These are phyloP conservation scores for Fusarium sp. DNA, from an alignment of 2,329 filamentous ascomycete genomes.

Conservation along the genomic window DNA sequence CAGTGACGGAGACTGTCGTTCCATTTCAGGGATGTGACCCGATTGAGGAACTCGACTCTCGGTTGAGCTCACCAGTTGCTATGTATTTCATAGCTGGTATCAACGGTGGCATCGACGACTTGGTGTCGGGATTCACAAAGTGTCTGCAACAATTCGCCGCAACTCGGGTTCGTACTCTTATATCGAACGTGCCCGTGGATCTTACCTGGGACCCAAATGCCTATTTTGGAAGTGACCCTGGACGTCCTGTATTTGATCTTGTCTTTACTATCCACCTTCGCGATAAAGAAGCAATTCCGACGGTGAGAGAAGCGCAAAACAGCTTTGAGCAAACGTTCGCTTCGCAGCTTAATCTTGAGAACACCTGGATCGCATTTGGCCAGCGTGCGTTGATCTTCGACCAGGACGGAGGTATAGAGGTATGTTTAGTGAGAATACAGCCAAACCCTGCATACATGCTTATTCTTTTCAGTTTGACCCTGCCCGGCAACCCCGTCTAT, in stretches of 20 bases:
- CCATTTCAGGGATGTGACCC: rapidly evolving
- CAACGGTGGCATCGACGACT: rapidly evolving
- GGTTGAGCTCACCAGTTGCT: neutral
- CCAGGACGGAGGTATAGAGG: neutral
- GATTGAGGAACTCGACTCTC: neutral
- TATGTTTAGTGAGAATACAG: neutral
- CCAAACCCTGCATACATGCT: too few species aligned
- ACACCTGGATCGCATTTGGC: slow-evolving; percentile 1
- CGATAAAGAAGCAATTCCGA: neutral
- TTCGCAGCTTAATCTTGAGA: neutral
- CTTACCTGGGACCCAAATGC: neutral
- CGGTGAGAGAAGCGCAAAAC: neutral
- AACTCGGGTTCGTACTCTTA: neutral
- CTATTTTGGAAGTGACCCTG: neutral
- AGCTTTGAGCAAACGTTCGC: neutral
- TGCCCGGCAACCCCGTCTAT: too few species aligned
- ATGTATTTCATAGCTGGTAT: neutral
- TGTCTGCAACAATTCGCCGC: neutral
- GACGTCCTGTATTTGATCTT: neutral
- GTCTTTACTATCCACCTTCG: neutral
- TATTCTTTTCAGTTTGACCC: too few species aligned
- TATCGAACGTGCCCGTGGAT: neutral
- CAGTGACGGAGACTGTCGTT: neutral
- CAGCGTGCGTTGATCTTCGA: neutral
- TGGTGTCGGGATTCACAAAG: neutral